A percentile compares a stretch with the other conserved stretches of the same genome.
Evolutionary conservation across 1,284 basidiomycete genomes (phyloP).

Genomic region (Volvariella surrecta): DNA sequence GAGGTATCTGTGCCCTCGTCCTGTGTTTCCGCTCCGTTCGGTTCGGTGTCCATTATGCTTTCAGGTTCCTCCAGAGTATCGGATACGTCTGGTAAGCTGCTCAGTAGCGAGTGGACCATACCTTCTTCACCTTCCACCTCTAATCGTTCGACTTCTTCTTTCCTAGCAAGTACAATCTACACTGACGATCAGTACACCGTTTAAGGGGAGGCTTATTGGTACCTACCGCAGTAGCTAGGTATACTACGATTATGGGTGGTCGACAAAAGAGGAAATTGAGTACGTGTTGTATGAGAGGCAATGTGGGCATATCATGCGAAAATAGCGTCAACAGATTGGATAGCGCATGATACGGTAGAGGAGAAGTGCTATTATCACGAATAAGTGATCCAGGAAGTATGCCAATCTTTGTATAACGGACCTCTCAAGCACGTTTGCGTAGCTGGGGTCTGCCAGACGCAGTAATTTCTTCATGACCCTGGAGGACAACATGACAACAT

Average conservation of each 20-base stretch:
- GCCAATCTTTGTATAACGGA: too few relatives aligned
- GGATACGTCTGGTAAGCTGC: slow-evolving; percentile 58
- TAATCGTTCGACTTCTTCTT: slow-evolving; percentile 46
- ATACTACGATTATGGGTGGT: slow-evolving; percentile 76
- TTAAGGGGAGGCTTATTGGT: background rate
- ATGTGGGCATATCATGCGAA: slow-evolving; percentile 82
- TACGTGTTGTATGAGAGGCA: slow-evolving; percentile 78
- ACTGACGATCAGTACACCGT: slow-evolving; percentile 1
- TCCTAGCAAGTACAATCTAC: slow-evolving; percentile 56
- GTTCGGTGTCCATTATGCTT: background rate
- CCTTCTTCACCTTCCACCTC: slow-evolving; percentile 65
- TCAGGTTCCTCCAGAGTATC: slow-evolving; percentile 26
- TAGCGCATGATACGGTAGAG: slow-evolving; percentile 80
- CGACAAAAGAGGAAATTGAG: slow-evolving; percentile 84
- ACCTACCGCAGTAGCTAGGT: slow-evolving; percentile 76
- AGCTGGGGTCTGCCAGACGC: slow-evolving; percentile 61
- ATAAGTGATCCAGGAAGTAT: too few relatives aligned
- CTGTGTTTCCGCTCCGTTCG: too few relatives aligned
- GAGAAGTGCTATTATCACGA: slow-evolving; percentile 42
- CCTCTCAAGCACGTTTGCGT: slow-evolving; percentile 61
- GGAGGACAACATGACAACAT: slow-evolving; percentile 4
- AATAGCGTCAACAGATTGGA: slow-evolving; percentile 88
- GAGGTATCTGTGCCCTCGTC: background rate
- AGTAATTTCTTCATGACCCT: slow-evolving; percentile 69
- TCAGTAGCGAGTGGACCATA: slow-evolving; percentile 80